These are phyloP conservation scores for Mucor plumbeus DNA, from an alignment of 371 early-diverging fungal genomes.

Conservation along the genomic window DNA sequence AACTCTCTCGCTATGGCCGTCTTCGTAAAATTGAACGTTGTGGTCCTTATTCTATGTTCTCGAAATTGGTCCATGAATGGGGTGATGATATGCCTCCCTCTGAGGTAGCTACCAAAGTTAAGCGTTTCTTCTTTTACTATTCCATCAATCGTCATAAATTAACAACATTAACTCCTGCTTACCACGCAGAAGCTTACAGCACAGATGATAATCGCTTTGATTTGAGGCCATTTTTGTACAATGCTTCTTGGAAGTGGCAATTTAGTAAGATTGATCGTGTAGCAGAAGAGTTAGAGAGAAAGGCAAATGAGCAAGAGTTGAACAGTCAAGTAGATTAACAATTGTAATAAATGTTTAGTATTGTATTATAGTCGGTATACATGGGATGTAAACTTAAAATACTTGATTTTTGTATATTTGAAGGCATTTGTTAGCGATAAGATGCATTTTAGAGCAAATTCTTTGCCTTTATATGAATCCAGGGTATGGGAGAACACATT, in stretches of 20 bases:
- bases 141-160: slow-evolving; percentile 98
- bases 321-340: slow-evolving; percentile 32
- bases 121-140: slow-evolving; percentile 94
- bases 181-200: slow-evolving; percentile 94
- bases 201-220: slow-evolving; percentile 98
- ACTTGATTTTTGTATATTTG: too few species aligned
- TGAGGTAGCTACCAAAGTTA: slow-evolving; percentile 90
- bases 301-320: slow-evolving; percentile 16
- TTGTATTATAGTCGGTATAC: background rate
- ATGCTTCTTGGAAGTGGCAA: slow-evolving; percentile 91
- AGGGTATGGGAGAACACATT: too few species aligned
- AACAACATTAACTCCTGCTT: slow-evolving; percentile 95
- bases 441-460: too few species aligned
- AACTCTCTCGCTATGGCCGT: slow-evolving; percentile 89
- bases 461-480: too few species aligned
- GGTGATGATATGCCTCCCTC: slow-evolving; percentile 61
- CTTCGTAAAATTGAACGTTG: slow-evolving; percentile 87
- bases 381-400: background rate
- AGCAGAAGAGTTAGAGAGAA: slow-evolving; percentile 47
- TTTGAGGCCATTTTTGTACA: slow-evolving; percentile 93
- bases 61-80: slow-evolving; percentile 84
- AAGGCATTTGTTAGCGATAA: too few species aligned
- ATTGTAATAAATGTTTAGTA: background rate
- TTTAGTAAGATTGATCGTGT: slow-evolving; percentile 82
- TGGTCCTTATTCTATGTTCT: slow-evolving; percentile 95